These are phyloP conservation scores for Corinectria fuckeliana DNA, from an alignment of 2,329 filamentous ascomycete species.

Conservation along the genomic window DNA sequence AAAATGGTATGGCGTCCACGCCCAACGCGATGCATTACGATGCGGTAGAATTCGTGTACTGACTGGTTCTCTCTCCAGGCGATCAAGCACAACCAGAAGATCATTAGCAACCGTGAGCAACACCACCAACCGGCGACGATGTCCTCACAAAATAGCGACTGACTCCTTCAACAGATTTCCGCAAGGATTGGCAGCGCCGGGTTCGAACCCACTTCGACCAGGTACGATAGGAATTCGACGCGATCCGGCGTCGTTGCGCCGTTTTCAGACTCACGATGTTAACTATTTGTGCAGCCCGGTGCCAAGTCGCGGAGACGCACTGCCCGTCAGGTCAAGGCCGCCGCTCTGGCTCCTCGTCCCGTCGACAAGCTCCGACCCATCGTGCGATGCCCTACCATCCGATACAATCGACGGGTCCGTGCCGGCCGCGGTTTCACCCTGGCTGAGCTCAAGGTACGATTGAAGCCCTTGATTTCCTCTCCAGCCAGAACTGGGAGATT, in stretches of 20 bases:
- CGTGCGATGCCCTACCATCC: slow-evolving; percentile 96
- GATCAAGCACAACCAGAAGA: slow-evolving; percentile 99
- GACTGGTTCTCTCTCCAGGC: slow-evolving; percentile 61
- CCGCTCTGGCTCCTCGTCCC: slow-evolving; percentile 91
- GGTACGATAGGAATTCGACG: slow-evolving; percentile 64
- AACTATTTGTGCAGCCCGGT: slow-evolving; percentile 72
- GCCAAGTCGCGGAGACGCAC: slow-evolving; percentile 93
- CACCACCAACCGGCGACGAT: slow-evolving; percentile 39
- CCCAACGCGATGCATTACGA: slow-evolving; percentile 31
- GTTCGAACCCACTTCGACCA: slow-evolving; percentile 99
- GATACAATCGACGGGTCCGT: slow-evolving; percentile 98
- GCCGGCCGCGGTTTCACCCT: slow-evolving; percentile 97
- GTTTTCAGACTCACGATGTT: slow-evolving; percentile 40
- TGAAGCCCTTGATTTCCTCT: background rate
- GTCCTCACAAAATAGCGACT: slow-evolving; percentile 45
- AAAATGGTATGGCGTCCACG: slow-evolving; percentile 55
- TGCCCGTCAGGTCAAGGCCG: slow-evolving; percentile 93
- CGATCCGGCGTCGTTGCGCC: slow-evolving; percentile 22
- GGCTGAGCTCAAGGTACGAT: slow-evolving; percentile 92
- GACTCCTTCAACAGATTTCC: slow-evolving; percentile 75
- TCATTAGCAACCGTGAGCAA: slow-evolving; percentile 89
- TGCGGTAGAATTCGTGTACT: slow-evolving; percentile 34
- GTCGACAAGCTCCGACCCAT: slow-evolving; percentile 96
- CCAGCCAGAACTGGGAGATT: background rate
- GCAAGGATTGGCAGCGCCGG: slow-evolving; percentile 99